Conservation (phyloP, 1,284 basidiomycete genomes). For the Apiotrichum veenhuisii region DNA sequence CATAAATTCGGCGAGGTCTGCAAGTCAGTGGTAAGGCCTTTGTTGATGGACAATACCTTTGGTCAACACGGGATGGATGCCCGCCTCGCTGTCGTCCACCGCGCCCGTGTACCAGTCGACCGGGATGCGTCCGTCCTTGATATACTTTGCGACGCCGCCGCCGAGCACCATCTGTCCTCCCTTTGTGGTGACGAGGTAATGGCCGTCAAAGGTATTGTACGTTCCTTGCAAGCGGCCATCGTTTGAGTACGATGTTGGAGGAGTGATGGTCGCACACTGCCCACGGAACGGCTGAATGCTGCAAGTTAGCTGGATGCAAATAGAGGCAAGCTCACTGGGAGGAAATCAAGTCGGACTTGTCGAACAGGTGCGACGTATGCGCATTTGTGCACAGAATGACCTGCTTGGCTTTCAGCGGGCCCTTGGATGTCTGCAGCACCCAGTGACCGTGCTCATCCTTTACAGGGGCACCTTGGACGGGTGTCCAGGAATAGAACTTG, state of each 20-base stretch:
- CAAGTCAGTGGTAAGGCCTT: background rate
- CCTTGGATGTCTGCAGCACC: slow-evolving; percentile 20
- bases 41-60: no score
- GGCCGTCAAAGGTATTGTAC: slow-evolving; percentile 24
- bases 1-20: slow-evolving; percentile 21
- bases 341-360: slow-evolving; percentile 5
- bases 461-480: slow-evolving; percentile 14
- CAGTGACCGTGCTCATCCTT: slow-evolving; percentile 2
- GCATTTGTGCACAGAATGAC: slow-evolving; percentile 35
- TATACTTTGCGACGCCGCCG: slow-evolving; percentile 9
- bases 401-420: slow-evolving; percentile 17
- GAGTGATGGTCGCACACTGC: slow-evolving; percentile 31
- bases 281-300: slow-evolving; percentile 23
- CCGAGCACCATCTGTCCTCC: slow-evolving; percentile 22
- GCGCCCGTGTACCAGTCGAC: slow-evolving; percentile 12
- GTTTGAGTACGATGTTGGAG: slow-evolving; percentile 25
- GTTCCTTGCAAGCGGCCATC: slow-evolving; percentile 16
- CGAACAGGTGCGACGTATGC: slow-evolving; percentile 29
- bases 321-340: background rate
- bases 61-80: slow-evolving; percentile 8
- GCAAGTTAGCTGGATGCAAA: background rate
- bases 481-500: slow-evolving; percentile 27
- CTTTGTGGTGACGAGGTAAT: slow-evolving; percentile 24
- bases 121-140: slow-evolving; percentile 11
- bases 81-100: slow-evolving; percentile 21